Percentiles rank a stretch among this genome's conserved stretches.
phyloP scores from a whole-genome alignment of 192 early-diverging fungal genomes.

The Coemansia furcata region DNA sequence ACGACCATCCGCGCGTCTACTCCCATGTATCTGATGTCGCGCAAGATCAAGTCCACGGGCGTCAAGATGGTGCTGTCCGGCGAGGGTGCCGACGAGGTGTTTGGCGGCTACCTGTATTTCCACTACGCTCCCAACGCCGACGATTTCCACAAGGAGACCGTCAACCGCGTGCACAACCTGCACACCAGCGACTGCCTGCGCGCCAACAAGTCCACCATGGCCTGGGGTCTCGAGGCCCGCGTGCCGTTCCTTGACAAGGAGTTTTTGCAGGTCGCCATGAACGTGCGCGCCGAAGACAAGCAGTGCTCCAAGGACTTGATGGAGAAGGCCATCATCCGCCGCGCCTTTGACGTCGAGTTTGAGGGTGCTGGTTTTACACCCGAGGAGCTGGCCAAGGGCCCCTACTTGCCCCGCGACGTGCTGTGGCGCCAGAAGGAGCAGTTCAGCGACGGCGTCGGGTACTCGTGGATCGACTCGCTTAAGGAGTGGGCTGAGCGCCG shows the following conservation, averaged over 20 bases:
- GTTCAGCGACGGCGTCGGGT: slow-evolving; percentile 98
- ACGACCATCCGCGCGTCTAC: slow-evolving; percentile 97
- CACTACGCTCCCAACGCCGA: slow-evolving; percentile 81
- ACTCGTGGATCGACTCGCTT: slow-evolving; percentile 96
- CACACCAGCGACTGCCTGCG: slow-evolving; percentile 95
- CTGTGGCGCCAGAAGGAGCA: slow-evolving; percentile 99
- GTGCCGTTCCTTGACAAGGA: slow-evolving; percentile 96
- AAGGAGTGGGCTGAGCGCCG: slow-evolving; percentile 67
- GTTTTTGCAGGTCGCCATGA: slow-evolving; percentile 93
- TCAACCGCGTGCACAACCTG: slow-evolving; percentile 93
- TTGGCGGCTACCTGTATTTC: slow-evolving; percentile 99
- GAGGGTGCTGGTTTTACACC: slow-evolving; percentile 59
- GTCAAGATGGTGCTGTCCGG: slow-evolving; percentile 99
- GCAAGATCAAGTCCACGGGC: slow-evolving; percentile 97
- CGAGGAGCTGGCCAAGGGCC: slow-evolving; percentile 54
- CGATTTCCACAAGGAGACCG: slow-evolving; percentile 87
- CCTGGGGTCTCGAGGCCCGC: slow-evolving; percentile 98
- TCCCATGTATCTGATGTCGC: slow-evolving; percentile 98
- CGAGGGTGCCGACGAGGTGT: slow-evolving; percentile 95
- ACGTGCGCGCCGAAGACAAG: slow-evolving; percentile 80
- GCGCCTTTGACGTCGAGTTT: slow-evolving; percentile 88
- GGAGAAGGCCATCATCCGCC: slow-evolving; percentile 95
- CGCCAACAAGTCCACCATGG: slow-evolving; percentile 99
- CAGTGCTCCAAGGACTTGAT: slow-evolving; percentile 70
- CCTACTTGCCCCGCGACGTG: slow-evolving; percentile 85